Evolutionary conservation across 768 basidiomycete genomes (phyloP).

Genomic region (Leccinum incarnatum): DNA sequence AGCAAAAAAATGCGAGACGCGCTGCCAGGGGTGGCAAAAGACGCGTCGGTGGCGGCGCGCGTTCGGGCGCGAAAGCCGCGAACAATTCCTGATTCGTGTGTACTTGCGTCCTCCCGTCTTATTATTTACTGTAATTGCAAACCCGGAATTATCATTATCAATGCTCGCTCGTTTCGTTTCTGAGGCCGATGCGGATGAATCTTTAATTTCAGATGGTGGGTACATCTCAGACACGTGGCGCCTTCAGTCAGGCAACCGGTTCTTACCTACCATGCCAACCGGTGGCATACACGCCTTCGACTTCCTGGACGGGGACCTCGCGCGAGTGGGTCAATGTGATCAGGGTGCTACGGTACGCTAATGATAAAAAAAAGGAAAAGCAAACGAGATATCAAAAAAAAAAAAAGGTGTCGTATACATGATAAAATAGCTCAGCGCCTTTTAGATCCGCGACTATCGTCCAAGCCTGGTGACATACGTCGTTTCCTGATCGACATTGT

Average conservation of each 20-base stretch:
- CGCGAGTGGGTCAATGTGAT: neutral
- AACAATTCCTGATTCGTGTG: constrained; percentile 26
- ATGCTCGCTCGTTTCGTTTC: neutral
- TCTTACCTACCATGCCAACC: neutral
- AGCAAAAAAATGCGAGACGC: constrained; percentile 49
- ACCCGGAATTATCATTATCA: neutral
- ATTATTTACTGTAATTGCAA: constrained; percentile 25
- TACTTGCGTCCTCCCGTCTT: constrained; percentile 8
- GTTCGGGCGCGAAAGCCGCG: constrained; percentile 29
- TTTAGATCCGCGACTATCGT: constrained; percentile 67
- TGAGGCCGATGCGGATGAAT: no score
- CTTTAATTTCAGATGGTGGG: no score
- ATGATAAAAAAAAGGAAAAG: neutral
- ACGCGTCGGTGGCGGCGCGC: constrained; percentile 37
- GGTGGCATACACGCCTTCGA: neutral
- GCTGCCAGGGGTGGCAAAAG: constrained; percentile 53
- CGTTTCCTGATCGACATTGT: constrained; percentile 52
- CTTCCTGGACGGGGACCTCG: neutral
- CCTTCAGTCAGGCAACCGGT: neutral
- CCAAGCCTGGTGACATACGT: constrained; percentile 67
- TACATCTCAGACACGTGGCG: neutral
- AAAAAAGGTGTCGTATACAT: constrained; percentile 25
- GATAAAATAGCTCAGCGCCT: constrained; percentile 51
- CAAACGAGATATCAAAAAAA: neutral
- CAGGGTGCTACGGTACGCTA: neutral